These are phyloP conservation scores for Poa annua DNA, from an alignment of 176 grass and related monocot species.

Conservation along the genomic window DNA sequence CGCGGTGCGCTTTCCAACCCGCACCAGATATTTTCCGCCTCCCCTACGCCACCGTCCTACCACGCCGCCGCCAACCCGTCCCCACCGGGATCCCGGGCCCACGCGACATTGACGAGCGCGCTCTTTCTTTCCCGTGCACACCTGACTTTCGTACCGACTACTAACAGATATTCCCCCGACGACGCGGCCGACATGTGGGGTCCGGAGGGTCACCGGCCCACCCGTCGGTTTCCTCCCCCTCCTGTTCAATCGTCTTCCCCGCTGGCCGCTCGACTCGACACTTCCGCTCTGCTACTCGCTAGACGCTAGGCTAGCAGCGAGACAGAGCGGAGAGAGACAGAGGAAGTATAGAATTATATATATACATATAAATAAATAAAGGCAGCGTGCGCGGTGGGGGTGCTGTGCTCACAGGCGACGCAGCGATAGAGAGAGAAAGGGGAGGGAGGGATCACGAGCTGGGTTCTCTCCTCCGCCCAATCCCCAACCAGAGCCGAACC, in stretches of 20 bases:
- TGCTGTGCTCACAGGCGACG: slow-evolving; percentile 4
- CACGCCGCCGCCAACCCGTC: fast-evolving
- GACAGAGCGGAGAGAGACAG: neutral
- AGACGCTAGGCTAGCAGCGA: neutral
- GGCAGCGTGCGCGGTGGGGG: neutral
- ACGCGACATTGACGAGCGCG: neutral
- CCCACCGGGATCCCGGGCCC: neutral
- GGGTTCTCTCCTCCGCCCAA: slow-evolving; percentile 46
- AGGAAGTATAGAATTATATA: neutral
- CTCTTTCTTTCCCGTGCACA: neutral
- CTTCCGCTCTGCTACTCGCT: neutral
- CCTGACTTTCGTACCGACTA: neutral
- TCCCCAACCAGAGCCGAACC: slow-evolving; percentile 21
- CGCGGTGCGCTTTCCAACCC: slow-evolving; percentile 13
- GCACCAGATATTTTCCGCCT: slow-evolving; percentile 38
- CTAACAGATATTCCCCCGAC: neutral
- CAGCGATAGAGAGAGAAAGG: neutral
- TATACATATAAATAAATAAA: neutral
- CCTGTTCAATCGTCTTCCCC: neutral
- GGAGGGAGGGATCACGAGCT: slow-evolving; percentile 43
- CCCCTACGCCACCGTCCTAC: neutral
- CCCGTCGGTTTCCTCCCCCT: neutral
- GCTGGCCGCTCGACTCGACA: neutral
- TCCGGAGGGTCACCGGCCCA: neutral
- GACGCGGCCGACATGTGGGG: neutral